phyloP scores from a whole-genome alignment of 164 flowering plant genomes.

The Vitis amurensis region DNA sequence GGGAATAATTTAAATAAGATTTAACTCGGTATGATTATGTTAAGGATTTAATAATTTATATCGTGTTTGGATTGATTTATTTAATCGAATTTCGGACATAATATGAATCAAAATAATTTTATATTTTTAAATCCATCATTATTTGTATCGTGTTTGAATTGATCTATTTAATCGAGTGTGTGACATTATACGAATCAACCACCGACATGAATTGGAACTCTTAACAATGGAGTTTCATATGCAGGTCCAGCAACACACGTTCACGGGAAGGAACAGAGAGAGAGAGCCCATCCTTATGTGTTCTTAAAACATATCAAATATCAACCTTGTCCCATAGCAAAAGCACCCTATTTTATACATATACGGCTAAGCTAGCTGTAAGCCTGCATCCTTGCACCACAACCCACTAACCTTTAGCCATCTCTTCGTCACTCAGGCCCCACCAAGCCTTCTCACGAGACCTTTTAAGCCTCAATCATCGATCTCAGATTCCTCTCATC shows the following conservation, averaged over 20 bases:
- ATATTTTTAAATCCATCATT: no score
- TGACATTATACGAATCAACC: no score
- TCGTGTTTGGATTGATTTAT: no score
- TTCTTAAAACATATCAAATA: conserved; percentile 7
- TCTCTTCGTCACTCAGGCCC: background rate
- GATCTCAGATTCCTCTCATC: background rate
- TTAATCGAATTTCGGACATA: no score
- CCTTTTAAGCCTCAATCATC: conserved; percentile 13
- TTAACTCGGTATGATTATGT: no score
- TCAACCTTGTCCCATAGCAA: conserved; percentile 23
- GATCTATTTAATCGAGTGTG: no score
- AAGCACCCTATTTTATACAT: background rate
- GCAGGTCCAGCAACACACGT: background rate
- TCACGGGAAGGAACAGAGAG: background rate
- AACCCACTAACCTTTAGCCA: conserved; percentile 6
- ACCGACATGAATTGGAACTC: no score
- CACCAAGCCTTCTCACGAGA: background rate
- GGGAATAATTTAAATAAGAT: no score
- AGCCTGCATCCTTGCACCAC: conserved; percentile 11
- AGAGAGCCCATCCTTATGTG: conserved; percentile 21
- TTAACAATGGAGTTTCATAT: conserved; percentile 9
- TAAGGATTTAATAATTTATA: no score
- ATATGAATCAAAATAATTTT: no score
- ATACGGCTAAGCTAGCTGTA: background rate
- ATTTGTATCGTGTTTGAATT: no score